phyloP scores from a whole-genome alignment of 1,139 yeast species.

The Geotrichum citri-aurantii region DNA sequence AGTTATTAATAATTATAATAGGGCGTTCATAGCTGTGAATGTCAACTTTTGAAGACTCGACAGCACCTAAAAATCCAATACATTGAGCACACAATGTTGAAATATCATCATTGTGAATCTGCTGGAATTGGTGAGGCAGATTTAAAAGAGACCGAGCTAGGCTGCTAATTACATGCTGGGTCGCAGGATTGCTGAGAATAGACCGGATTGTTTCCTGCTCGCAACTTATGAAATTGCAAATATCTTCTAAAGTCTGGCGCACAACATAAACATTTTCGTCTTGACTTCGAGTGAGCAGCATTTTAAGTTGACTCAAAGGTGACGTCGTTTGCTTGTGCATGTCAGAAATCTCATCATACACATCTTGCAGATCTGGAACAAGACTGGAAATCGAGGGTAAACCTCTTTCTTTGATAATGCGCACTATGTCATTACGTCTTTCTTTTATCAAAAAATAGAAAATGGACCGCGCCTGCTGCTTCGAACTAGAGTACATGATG shows the following conservation, averaged over 20 bases:
- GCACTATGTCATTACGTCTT: conserved; percentile 15
- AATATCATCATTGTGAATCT: conserved; percentile 40
- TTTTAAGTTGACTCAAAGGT: conserved; percentile 7
- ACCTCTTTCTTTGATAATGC: conserved; percentile 21
- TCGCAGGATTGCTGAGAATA: conserved; percentile 24
- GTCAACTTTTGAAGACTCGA: conserved; percentile 61
- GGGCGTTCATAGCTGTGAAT: conserved; percentile 44
- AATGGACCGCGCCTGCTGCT: conserved; percentile 22
- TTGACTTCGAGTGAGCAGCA: conserved; percentile 44
- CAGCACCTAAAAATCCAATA: conserved; percentile 69
- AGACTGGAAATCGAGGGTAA: conserved; percentile 27
- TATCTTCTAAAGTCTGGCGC: conserved; percentile 67
- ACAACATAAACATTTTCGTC: conserved; percentile 75
- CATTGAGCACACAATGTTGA: conserved; percentile 60
- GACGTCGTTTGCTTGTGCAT: background rate
- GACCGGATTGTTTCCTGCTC: conserved; percentile 47
- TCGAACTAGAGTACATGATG: conserved; percentile 29
- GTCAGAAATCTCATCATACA: conserved; percentile 16
- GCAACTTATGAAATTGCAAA: conserved; percentile 46
- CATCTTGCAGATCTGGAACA: conserved; percentile 23
- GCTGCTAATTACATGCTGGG: conserved; percentile 38
- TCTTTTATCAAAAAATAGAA: conserved; percentile 22
- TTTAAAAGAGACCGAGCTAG: conserved; percentile 55
- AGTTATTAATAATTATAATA: conserved; percentile 52
- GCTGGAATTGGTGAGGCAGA: conserved; percentile 39